Conservation (phyloP, 2,329 filamentous ascomycete genomes). For the Lachnellula cervina region DNA sequence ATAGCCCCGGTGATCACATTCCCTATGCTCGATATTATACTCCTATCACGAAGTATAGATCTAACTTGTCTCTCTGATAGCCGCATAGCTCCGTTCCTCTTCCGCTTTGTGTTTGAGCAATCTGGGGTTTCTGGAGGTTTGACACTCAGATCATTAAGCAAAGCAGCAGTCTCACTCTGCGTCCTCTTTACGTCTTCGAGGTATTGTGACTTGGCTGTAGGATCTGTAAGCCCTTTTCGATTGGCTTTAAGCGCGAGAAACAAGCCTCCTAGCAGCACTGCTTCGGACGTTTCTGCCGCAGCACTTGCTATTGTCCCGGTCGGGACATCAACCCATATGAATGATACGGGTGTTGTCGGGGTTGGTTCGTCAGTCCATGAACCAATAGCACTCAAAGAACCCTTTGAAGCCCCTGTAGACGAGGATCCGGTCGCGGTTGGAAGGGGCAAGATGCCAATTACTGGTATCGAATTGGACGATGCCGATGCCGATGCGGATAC, state of each 20-base stretch:
- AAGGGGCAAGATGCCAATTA: not conserved
- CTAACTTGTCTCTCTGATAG: constrained; percentile 10
- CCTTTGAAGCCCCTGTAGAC: not conserved
- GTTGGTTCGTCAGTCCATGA: not conserved
- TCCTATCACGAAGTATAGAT: constrained; percentile 5
- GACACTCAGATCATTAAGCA: constrained; percentile 2
- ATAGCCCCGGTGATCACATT: not conserved
- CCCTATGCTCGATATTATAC: constrained; percentile 2
- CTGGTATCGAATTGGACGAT: not conserved
- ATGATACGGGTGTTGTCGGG: not conserved
- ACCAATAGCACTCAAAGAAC: not conserved
- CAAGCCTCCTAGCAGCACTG: not conserved
- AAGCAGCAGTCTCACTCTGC: constrained; percentile 1
- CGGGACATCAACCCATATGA: not conserved
- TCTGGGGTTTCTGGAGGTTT: not conserved
- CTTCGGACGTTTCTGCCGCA: constrained; percentile 3
- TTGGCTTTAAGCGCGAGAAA: constrained; percentile 7
- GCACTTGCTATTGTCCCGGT: constrained; percentile 2
- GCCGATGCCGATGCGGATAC: too few species aligned
- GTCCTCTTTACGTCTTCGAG: constrained; percentile 2
- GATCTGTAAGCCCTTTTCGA: constrained; percentile 7
- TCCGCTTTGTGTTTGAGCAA: constrained; percentile 9
- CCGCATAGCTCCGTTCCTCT: not conserved
- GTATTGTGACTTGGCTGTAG: constrained; percentile 3
- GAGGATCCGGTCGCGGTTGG: not conserved